phyloP scores from a whole-genome alignment of 164 flowering plant species.

The Vitis vinifera region DNA sequence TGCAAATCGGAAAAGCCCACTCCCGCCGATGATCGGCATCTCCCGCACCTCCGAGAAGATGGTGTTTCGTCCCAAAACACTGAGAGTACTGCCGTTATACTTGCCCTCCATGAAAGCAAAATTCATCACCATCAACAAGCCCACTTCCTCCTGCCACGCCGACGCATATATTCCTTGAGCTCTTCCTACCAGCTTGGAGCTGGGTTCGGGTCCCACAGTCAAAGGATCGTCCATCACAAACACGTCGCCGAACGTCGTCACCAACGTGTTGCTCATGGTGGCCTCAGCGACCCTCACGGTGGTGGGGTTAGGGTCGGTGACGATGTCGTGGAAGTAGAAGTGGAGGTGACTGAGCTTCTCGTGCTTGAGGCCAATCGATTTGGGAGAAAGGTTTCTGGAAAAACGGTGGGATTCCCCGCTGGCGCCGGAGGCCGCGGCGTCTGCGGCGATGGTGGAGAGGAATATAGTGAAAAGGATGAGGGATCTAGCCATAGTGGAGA shows the following conservation, averaged over 20 bases:
- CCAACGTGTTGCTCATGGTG: constrained; percentile 4
- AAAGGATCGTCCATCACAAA: constrained; percentile 23
- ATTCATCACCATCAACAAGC: constrained; percentile 23
- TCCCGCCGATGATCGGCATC: constrained; percentile 35
- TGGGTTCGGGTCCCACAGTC: constrained; percentile 15
- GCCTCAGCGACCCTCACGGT: constrained; percentile 23
- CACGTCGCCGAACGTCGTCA: constrained; percentile 19
- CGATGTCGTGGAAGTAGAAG: constrained; percentile 40
- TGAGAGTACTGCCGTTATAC: constrained; percentile 27
- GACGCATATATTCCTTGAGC: constrained; percentile 28
- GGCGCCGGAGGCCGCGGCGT: background rate
- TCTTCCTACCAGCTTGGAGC: constrained; percentile 22
- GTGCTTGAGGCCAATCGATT: constrained; percentile 1
- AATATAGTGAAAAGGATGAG: constrained; percentile 2
- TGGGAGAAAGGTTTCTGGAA: constrained; percentile 6
- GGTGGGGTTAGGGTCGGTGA: constrained; percentile 27
- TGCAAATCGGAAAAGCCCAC: constrained; percentile 29
- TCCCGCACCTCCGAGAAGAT: constrained; percentile 20
- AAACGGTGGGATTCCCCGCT: background rate
- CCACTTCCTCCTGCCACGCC: constrained; percentile 12
- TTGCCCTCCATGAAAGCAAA: constrained; percentile 27
- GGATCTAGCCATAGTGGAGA: constrained; percentile 6
- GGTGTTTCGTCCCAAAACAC: constrained; percentile 24
- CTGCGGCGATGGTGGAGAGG: background rate
- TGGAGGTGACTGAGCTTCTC: constrained; percentile 37